Evolutionary conservation across 1,284 basidiomycete species (phyloP), one percentile per base, ranked within the genome.

Genomic region (Boletus holoroseus): DNA sequence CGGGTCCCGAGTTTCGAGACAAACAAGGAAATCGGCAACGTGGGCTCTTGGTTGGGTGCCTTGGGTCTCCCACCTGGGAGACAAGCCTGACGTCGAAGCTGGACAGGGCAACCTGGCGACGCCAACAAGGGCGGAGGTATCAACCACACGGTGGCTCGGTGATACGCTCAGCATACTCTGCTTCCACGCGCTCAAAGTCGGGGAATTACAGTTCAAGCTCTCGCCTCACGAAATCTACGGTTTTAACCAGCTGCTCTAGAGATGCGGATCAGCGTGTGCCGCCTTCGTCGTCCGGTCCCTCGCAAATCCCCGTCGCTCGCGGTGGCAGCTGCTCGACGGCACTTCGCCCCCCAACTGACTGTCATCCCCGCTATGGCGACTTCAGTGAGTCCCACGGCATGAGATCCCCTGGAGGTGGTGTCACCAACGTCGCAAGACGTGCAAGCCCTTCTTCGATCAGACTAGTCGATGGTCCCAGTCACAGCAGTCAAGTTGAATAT

Each of bases 1-100:
- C 53, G 4, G 18, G 42, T 18, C 18, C 47, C 22, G 36, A 36
- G 27, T 40, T 31, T 18, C 54, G 42, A 37, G 26, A 37, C 36
- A 56, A 66, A 9, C 31, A 7, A 16, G 47, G 16, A 22, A 20
- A 40, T 42, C 35, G 31, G 26, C 32, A 47, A 20, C 44, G 49
- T 5, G 63, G 56, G 2, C 22, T 69, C 22, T 37, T 62, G 39
- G 55, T 66, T 8, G 67, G 64, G 9, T 68, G 55, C 38, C 54
- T 66, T 16, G 64, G 64, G 26, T 69, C 68, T 9, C 64, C 64
- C 24, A 9, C 48, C 13, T 69, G 67, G 66, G 64, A 66, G 50
- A 64, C 59, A 3, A 44, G 24, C 11, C 38, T 57, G 35, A 47
- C 47, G 8, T 54, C 61, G 11, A 55, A 46, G n/a, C 34, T 62